phyloP scores from a whole-genome alignment of 345 rosid species.

The Brassica napus region DNA sequence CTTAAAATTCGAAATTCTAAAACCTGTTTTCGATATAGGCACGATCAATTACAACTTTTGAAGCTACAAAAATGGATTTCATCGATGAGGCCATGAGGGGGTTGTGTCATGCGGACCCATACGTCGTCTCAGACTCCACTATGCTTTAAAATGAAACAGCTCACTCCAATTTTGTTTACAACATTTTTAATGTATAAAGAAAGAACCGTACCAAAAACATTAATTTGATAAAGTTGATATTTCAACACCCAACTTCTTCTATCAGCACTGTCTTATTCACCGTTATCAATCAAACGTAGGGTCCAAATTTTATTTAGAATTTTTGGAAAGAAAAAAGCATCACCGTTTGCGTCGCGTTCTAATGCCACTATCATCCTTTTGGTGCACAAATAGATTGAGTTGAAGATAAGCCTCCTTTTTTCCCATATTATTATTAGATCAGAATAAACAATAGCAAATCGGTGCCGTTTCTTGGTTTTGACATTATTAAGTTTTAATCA shows the following conservation, averaged over 20 bases:
- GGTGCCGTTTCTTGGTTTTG: slow-evolving; percentile 17
- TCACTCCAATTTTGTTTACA: slow-evolving; percentile 9
- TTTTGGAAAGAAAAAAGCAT: slow-evolving; percentile 2
- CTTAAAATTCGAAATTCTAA: background rate
- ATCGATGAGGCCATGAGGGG: slow-evolving; percentile 4
- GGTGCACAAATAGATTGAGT: slow-evolving; percentile 12
- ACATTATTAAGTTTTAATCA: slow-evolving; percentile 11
- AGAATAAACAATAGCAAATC: slow-evolving; percentile 6
- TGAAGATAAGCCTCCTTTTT: slow-evolving; percentile 27
- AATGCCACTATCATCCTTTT: slow-evolving; percentile 6
- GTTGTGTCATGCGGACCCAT: slow-evolving; percentile 18
- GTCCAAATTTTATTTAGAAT: background rate
- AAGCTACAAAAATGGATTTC: background rate
- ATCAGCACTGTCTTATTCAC: slow-evolving; percentile 7
- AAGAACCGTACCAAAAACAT: slow-evolving; percentile 11
- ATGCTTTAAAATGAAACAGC: slow-evolving; percentile 32
- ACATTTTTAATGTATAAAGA: slow-evolving; percentile 12
- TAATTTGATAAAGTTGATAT: background rate
- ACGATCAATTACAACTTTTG: background rate
- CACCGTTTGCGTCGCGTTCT: slow-evolving; percentile 21
- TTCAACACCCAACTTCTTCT: background rate
- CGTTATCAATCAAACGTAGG: slow-evolving; percentile 24
- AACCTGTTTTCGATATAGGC: background rate
- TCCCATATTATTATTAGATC: background rate
- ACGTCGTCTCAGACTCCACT: slow-evolving; percentile 10